Percentiles rank a stretch among this genome's conserved stretches.
phyloP scores from a whole-genome alignment of 495 filamentous ascomycete genomes.

The Neurospora sp. region DNA sequence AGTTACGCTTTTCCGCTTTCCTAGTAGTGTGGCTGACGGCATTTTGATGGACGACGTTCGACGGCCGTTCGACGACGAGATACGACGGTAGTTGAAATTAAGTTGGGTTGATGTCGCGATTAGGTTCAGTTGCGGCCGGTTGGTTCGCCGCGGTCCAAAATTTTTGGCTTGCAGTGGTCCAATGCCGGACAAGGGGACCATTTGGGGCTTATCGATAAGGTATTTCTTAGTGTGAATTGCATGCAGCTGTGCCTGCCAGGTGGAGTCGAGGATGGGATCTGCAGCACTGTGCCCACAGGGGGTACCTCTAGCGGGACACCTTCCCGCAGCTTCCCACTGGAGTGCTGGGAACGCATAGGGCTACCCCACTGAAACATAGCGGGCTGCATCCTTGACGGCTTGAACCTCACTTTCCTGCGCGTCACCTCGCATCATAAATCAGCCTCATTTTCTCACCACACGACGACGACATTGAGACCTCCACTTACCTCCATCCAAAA shows the following conservation, averaged over 20 bases:
- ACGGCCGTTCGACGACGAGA: not conserved
- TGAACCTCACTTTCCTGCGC: not conserved
- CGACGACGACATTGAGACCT: too few relatives aligned
- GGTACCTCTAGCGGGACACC: not conserved
- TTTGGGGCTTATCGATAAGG: not conserved
- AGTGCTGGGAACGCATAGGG: not conserved
- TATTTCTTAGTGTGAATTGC: not conserved
- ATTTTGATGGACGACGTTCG: not conserved
- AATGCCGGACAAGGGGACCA: not conserved
- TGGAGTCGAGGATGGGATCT: not conserved
- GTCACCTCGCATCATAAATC: not conserved
- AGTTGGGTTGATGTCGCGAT: not conserved
- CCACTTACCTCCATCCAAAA: conserved; percentile 12
- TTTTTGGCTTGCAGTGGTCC: not conserved
- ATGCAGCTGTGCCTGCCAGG: not conserved
- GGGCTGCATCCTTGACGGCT: not conserved
- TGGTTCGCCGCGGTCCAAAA: not conserved
- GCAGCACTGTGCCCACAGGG: not conserved
- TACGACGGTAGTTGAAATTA: not conserved
- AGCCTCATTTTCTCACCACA: not conserved
- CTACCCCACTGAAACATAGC: not conserved
- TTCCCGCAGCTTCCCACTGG: not conserved
- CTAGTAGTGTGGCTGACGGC: not conserved
- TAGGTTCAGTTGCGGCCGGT: not conserved
- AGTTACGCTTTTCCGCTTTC: not conserved